These are phyloP conservation scores for Starmerella scarabaei DNA, from an alignment of 805 yeast genomes.

Conservation along the genomic window DNA sequence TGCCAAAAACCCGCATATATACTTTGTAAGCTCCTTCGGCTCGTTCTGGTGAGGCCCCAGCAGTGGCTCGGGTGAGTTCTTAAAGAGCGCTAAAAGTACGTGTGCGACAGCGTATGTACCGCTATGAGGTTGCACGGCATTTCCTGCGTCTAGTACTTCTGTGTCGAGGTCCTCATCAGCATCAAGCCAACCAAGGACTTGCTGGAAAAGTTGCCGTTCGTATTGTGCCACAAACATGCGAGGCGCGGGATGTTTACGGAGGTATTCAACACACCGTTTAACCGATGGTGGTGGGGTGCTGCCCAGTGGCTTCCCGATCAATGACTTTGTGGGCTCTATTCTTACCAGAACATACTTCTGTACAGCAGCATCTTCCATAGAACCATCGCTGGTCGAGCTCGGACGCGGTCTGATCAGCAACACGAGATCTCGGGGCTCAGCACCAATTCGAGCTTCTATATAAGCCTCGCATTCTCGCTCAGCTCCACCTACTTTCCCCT, in stretches of 20 bases:
- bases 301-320: slow-evolving; percentile 26
- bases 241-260: slow-evolving; percentile 20
- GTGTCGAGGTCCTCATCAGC: slow-evolving; percentile 24
- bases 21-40: slow-evolving; percentile 1
- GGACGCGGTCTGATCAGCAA: slow-evolving; percentile 7
- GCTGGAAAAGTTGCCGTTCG: slow-evolving; percentile 17
- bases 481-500: slow-evolving; percentile 8
- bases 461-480: slow-evolving; percentile 3
- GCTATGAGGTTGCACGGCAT: slow-evolving; percentile 23
- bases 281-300: slow-evolving; percentile 26
- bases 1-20: slow-evolving; percentile 8
- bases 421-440: slow-evolving; percentile 13
- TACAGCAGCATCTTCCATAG: slow-evolving; percentile 3
- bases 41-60: slow-evolving; percentile 12
- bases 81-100: slow-evolving; percentile 14
- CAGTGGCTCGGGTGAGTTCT: slow-evolving; percentile 15
- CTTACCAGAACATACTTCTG: slow-evolving; percentile 18
- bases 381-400: not conserved
- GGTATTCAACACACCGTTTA: slow-evolving; percentile 27
- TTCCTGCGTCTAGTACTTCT: slow-evolving; percentile 23
- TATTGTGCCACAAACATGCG: slow-evolving; percentile 22
- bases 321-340: slow-evolving; percentile 24
- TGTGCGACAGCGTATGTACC: slow-evolving; percentile 34
- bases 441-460: slow-evolving; percentile 6
- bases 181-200: slow-evolving; percentile 29